Evolutionary conservation across 805 yeast genomes (phyloP).

Genomic region (Metschnikowia gelsemii): DNA sequence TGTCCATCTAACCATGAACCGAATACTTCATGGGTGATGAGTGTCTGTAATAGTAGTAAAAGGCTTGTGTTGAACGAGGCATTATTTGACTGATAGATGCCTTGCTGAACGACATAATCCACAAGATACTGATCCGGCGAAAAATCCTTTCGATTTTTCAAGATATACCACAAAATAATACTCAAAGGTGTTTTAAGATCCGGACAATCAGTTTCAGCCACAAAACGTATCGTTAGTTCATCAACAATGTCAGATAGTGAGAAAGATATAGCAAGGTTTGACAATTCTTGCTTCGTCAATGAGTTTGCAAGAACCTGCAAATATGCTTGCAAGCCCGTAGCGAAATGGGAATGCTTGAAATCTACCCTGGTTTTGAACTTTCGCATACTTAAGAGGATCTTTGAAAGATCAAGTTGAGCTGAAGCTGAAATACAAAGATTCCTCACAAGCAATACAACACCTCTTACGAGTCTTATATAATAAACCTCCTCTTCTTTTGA

Average conservation of each 20-base stretch:
- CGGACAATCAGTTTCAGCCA: neutral
- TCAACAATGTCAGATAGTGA: slow-evolving; percentile 6
- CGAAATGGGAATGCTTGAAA: slow-evolving; percentile 2
- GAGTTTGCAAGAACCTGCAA: slow-evolving; percentile 18
- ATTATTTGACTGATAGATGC: slow-evolving; percentile 1
- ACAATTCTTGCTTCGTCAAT: slow-evolving; percentile 1
- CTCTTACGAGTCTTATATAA: slow-evolving; percentile 43
- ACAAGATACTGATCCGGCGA: neutral
- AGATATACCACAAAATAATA: slow-evolving; percentile 5
- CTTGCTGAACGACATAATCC: slow-evolving; percentile 6
- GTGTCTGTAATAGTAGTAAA: slow-evolving; percentile 5
- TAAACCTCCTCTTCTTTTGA: slow-evolving; percentile 1
- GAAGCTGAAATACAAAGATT: slow-evolving; percentile 38
- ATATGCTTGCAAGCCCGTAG: slow-evolving; percentile 13
- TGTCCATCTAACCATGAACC: slow-evolving; percentile 4
- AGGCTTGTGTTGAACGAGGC: slow-evolving; percentile 3
- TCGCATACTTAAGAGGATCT: slow-evolving; percentile 11
- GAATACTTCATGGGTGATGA: slow-evolving; percentile 11
- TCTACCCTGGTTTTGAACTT: slow-evolving; percentile 7
- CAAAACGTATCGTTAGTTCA: neutral
- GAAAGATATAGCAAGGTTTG: neutral
- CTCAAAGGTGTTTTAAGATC: slow-evolving; percentile 12
- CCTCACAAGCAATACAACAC: slow-evolving; percentile 47
- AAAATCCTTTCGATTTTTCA: neutral
- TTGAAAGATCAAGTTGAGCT: slow-evolving; percentile 8